phyloP scores from a whole-genome alignment of 257 asterid genomes.

The Solanum etuberosum region DNA sequence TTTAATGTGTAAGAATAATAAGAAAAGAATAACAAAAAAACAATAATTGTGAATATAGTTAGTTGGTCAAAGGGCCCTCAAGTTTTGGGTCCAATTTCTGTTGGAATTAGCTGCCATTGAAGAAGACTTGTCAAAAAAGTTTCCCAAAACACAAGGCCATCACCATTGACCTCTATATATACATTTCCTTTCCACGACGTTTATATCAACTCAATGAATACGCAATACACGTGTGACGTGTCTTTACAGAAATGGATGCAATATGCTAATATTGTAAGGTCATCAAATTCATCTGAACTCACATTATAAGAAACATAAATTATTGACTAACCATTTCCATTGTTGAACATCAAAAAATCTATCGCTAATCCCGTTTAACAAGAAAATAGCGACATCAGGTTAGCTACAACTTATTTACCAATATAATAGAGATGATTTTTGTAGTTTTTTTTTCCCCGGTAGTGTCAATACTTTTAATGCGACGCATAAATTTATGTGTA shows the following conservation, averaged over 20 bases:
- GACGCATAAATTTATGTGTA: not conserved
- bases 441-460: not conserved
- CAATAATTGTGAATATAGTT: not conserved
- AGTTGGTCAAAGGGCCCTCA: not conserved
- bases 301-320: not conserved
- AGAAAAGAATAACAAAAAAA: not conserved
- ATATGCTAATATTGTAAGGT: rapidly evolving
- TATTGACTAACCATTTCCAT: rapidly evolving
- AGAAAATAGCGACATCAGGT: rapidly evolving
- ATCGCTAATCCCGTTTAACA: rapidly evolving
- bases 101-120: not conserved
- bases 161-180: not conserved
- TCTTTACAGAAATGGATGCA: not conserved
- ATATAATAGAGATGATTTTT: not conserved
- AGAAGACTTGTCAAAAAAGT: not conserved
- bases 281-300: not conserved
- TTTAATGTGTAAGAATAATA: not conserved
- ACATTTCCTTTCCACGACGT: not conserved
- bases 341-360: not conserved
- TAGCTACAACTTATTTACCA: not conserved
- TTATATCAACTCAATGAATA: not conserved
- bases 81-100: not conserved
- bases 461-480: not conserved
- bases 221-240: rapidly evolving
- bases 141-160: not conserved